Evolutionary conservation across 1,284 basidiomycete species (phyloP), one percentile per base, ranked within the genome.

Genomic region (Leccinum pallidistipes): DNA sequence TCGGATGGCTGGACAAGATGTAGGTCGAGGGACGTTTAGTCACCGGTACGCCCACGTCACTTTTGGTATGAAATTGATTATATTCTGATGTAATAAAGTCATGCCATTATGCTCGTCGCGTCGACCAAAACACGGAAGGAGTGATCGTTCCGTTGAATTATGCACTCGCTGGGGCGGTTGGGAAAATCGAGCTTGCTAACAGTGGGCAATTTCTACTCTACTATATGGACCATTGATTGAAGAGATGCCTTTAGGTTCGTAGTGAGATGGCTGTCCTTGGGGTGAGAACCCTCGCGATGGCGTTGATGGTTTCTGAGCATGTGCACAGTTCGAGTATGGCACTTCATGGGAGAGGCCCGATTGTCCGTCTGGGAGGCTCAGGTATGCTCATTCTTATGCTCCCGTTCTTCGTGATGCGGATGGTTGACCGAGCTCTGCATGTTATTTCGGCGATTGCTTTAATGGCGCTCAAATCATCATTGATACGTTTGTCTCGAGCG

Each of bases 361-460:
- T 76, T 96, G 55, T 86, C 92, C 0, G 92, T 96, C 50, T 95
- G 94, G 94, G 94, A 97, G 74, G 93, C 92, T 2, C 94, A 95
- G 79, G 86, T 45, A 45, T 12, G 40, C 40, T 40, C 86, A 64
- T 43, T 54, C 27, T 10, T n/a, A 14, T 21, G 1, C 16, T 29
- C 31, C 29, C n/a, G 4, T 59, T 49, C 4, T 49, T 43, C n/a
- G 57, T 55, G 52, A 31, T 52, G 18, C 14, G 4, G 49, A 45
- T 47, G 43, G n/a, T 14, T 58, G n/a, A 63, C 55, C 0, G 11
- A 29, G 6, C 5, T 55, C 12, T 16, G 27, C 50, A 53, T 32
- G 10, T 14, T 62, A 88, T 86, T 92, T 92, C 69, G 93, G 93
- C n/a, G 94, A 95, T 73, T 96, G 96, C 76, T 89, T 91, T 78